These are phyloP conservation scores for Crithidia bombi DNA, from an alignment of 208 protist species.

Conservation along the genomic window DNA sequence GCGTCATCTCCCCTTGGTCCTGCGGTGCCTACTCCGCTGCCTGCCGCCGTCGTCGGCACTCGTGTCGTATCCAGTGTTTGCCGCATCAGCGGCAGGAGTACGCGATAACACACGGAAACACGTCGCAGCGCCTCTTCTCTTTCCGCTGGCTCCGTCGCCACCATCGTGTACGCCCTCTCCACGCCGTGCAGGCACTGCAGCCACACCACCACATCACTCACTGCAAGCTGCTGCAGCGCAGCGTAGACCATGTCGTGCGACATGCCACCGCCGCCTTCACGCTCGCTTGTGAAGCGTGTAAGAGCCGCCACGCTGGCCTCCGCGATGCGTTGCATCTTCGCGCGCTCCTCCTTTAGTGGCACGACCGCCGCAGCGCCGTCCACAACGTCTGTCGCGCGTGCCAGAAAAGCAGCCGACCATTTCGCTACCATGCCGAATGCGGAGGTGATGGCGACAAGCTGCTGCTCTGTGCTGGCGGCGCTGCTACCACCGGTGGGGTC, in stretches of 20 bases:
- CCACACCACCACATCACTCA: conserved; percentile 33
- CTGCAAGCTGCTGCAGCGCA: conserved; percentile 16
- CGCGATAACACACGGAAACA: conserved; percentile 25
- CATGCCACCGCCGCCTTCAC: background rate
- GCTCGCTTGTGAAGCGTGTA: background rate
- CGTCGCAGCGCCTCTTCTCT: conserved; percentile 12
- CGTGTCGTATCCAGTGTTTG: background rate
- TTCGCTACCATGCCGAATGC: conserved; percentile 66
- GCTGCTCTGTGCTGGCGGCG: conserved; percentile 30
- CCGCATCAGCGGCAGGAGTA: conserved; percentile 23
- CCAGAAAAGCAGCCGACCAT: conserved; percentile 11
- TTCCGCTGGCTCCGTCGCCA: background rate
- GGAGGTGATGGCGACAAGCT: conserved; percentile 54
- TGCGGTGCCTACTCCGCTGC: background rate
- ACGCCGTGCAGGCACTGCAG: conserved; percentile 36
- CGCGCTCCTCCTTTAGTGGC: background rate
- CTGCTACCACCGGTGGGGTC: background rate
- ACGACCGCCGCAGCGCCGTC: background rate
- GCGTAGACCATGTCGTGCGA: conserved; percentile 12
- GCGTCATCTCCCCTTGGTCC: too few relatives aligned
- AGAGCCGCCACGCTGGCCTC: conserved; percentile 31
- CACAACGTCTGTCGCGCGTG: background rate
- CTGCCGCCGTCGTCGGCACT: background rate
- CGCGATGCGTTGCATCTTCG: conserved; percentile 25
- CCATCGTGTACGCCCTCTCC: conserved; percentile 9